A percentile compares a stretch with the other conserved stretches of the same genome.
These are phyloP conservation scores for Neurospora discreta DNA, from an alignment of 495 filamentous ascomycete species.

Conservation along the genomic window DNA sequence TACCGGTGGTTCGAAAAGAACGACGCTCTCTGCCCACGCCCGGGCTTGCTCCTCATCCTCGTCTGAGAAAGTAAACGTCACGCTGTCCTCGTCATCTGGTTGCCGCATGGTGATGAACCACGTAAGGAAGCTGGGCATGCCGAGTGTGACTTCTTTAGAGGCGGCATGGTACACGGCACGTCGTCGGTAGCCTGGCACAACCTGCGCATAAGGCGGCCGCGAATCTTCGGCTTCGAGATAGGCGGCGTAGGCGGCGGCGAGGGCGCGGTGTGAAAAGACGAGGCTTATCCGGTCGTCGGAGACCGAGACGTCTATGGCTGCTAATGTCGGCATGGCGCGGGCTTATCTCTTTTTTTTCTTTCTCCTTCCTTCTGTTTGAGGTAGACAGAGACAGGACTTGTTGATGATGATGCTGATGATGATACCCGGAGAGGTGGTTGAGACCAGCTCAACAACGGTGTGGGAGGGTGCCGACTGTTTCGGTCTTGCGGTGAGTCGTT, in stretches of 20 bases:
- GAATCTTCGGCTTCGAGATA: constrained; percentile 17
- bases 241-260: constrained; percentile 18
- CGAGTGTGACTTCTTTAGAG: constrained; percentile 17
- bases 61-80: constrained; percentile 19
- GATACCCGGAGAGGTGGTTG: neutral
- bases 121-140: constrained; percentile 18
- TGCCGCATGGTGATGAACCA: constrained; percentile 28
- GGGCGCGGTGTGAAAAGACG: constrained; percentile 21
- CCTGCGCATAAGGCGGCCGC: constrained; percentile 4
- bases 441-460: neutral
- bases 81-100: constrained; percentile 23
- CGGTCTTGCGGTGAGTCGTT: neutral
- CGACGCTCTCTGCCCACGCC: constrained; percentile 17
- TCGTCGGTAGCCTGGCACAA: constrained; percentile 13
- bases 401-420: neutral
- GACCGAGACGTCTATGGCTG: constrained; percentile 22
- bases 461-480: neutral
- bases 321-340: constrained; percentile 16
- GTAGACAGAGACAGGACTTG: neutral
- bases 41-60: constrained; percentile 8
- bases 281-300: constrained; percentile 18
- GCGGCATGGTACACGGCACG: constrained; percentile 8
- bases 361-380: neutral
- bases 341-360: neutral
- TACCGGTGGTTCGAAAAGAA: constrained; percentile 16